Evolutionary conservation across 768 basidiomycete genomes (phyloP), one percentile per base, ranked within the genome.

Genomic region (Panaeolus papilionaceus): DNA sequence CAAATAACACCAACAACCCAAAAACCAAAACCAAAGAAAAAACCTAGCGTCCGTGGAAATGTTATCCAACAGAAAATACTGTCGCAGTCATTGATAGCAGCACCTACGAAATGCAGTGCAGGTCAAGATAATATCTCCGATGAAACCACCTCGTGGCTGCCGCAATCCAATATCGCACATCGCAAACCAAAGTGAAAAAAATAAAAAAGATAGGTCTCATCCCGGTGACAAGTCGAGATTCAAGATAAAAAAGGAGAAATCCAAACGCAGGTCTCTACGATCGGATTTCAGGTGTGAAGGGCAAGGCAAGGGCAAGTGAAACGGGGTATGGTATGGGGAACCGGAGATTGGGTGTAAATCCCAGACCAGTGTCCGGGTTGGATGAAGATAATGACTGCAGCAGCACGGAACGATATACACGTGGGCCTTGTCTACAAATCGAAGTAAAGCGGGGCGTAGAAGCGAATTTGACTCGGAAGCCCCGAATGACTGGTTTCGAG

Each of bases 81-180:
- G 20, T 20, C 0, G 45, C 47, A 65, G 69, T 67, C 66, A 2
- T 66, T 66, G 69, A 70, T 70, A 70, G 58, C 51, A 70, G 58
- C 51, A 61, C 44, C 23, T 54, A 58, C 44, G 58, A 40, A 61
- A 38, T 58, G 64, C 23, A 65, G 61, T 58, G 54, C 64, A 44
- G 23, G 54, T 67, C 67, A 58, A 28, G 54, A 58, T 33, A 58
- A 51, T 11, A 51, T 51, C 47, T 51, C 47, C 47, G 47, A 51
- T 51, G 47, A 23, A 26, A 51, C 47, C 6, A 51, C 54, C 54
- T 58, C 54, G 28, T 58, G 54, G 14, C 8, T 58, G 28, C 54
- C 54, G 33, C 54, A 58, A 58, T 33, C 33, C 54, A 58, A 58
- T 58, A 58, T n/a, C 26, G 12, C 26, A 58, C 26, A 2, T 33